Conservation (phyloP, 192 early-diverging fungal species). For the Pilaira anomala region DNA sequence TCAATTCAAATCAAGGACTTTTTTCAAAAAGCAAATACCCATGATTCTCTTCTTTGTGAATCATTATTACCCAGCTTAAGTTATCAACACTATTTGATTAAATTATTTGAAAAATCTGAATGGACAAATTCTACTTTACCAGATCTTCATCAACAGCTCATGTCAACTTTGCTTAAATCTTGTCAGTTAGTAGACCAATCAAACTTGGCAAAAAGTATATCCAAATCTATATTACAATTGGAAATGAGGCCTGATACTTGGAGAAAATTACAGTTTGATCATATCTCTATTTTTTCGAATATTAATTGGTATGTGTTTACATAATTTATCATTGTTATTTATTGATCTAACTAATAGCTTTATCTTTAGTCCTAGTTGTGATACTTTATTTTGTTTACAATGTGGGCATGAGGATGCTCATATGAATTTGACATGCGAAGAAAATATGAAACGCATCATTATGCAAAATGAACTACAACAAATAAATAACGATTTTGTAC, state of each 20-base stretch:
- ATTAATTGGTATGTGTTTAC: slow-evolving; percentile 39
- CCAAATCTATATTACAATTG: neutral
- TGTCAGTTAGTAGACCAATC: neutral
- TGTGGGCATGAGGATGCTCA: slow-evolving; percentile 3
- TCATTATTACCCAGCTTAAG: slow-evolving; percentile 2
- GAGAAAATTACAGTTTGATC: slow-evolving; percentile 57
- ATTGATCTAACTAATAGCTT: no score
- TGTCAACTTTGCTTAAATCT: slow-evolving; percentile 4
- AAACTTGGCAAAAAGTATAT: neutral
- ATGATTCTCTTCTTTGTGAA: neutral
- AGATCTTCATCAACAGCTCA: neutral
- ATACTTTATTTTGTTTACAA: neutral
- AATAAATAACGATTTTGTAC: neutral
- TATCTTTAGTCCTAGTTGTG: neutral
- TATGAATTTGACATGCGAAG: neutral
- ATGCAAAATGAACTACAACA: neutral
- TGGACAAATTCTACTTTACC: neutral
- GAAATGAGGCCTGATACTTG: slow-evolving; percentile 39
- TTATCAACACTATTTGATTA: slow-evolving; percentile 9
- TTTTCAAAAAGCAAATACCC: slow-evolving; percentile 1
- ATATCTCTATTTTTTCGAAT: slow-evolving; percentile 49
- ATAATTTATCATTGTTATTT: neutral
- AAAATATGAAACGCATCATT: neutral
- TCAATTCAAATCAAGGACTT: neutral
- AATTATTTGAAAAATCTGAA: neutral